Base-by-base conservation (phyloP, 116 monocot species). In the Trichopus zeylanicus region DNA sequence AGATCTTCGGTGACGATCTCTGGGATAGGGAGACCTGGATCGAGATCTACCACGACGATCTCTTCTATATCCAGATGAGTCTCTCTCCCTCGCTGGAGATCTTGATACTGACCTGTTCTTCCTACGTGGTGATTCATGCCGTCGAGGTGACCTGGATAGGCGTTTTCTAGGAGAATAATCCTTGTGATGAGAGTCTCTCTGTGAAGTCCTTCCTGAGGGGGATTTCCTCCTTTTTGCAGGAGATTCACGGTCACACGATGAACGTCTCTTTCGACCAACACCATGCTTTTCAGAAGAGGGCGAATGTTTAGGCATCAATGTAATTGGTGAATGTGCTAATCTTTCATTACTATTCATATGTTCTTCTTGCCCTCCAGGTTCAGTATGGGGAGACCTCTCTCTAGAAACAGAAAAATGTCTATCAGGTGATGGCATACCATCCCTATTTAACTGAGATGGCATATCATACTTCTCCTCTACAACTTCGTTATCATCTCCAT, bases 1-100 rank as follows among this genome's bases (percentile, higher is more conserved):
- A 18, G 78, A 82, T 61, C 78, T 67, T 34, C 35, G 54, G 26
- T 56, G 29, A 27, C 64, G 71, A 78, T 75, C 61, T 68, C 73
- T 78, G 51, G 63, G 32, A 69, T 64, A 27, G 39, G 83, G 83
- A 59, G 83, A 83, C 59, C 83, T 78, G 52, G 83, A 83, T 23
- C 78, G 62, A 67, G 80, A 74, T 67, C 68, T 64, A 42, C 47
- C 71, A 13, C 53, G 68, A n/a, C 54, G 67, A 22, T 71, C 75
- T 58, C 75, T 78, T 69, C 69, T 72, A 47, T 30, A 30, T n/a
- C n/a, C n/a, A n/a, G n/a, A n/a, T 61, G 78, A 65, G 48, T 71
- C 83, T 32, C 70, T 70, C 66, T 64, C 73, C 67, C 78, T 71
- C 12, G 33, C 55, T 57, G 83, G 83, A 31, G 83, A 83, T 53